Conservation (phyloP, 768 basidiomycete genomes). For the Hemileccinum impolitum region DNA sequence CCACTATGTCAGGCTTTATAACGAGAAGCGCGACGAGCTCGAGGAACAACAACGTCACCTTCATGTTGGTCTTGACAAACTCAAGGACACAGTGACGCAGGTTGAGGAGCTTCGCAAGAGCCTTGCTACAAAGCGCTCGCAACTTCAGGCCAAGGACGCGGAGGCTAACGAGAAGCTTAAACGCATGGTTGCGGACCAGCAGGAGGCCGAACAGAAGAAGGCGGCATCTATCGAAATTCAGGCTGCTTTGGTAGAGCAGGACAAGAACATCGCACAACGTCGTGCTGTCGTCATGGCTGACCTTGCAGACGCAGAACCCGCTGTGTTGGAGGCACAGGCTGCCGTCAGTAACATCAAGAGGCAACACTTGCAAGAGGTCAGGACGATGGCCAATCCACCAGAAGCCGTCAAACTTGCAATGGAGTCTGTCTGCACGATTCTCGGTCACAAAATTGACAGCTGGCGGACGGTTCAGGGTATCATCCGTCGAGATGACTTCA, state of each 20-base stretch:
- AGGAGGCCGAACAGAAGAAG: constrained; percentile 98
- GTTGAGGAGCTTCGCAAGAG: constrained; percentile 96
- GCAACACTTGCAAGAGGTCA: constrained; percentile 94
- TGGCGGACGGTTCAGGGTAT: constrained; percentile 96
- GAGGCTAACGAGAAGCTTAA: constrained; percentile 97
- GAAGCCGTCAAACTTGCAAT: constrained; percentile 97
- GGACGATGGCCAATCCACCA: constrained; percentile 97
- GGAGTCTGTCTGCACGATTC: constrained; percentile 96
- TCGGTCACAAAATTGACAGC: constrained; percentile 95
- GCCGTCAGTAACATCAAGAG: constrained; percentile 98
- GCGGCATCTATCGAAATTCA: constrained; percentile 95
- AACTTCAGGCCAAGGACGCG: constrained; percentile 88
- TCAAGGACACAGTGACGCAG: constrained; percentile 92
- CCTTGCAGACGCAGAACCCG: constrained; percentile 96
- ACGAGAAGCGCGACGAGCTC: constrained; percentile 94
- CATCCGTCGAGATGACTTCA: constrained; percentile 96
- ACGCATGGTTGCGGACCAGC: constrained; percentile 97
- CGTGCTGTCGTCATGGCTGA: constrained; percentile 89
- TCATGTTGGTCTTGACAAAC: constrained; percentile 96
- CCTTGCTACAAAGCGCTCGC: constrained; percentile 88
- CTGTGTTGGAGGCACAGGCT: constrained; percentile 89
- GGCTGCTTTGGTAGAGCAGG: constrained; percentile 88
- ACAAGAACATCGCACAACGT: constrained; percentile 84
- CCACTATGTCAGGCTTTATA: constrained; percentile 92
- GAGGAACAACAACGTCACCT: constrained; percentile 99